phyloP scores from a whole-genome alignment of 2,329 filamentous ascomycete genomes.

The Lachnellula arida region DNA sequence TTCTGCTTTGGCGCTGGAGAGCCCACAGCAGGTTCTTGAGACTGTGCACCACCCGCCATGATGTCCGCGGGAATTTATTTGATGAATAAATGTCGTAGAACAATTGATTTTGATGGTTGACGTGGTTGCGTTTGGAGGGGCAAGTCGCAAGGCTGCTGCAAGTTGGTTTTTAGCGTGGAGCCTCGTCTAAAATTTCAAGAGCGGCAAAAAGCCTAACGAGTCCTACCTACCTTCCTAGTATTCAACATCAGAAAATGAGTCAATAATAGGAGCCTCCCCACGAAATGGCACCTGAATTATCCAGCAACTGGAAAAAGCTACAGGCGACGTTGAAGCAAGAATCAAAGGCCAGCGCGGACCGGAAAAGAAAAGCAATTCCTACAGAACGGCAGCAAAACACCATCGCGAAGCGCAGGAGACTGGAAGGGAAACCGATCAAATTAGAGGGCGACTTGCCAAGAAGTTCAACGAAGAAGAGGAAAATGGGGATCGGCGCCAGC shows the following conservation, averaged over 20 bases:
- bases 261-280: conserved; percentile 6
- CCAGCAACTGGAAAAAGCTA: conserved; percentile 75
- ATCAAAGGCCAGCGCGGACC: conserved; percentile 29
- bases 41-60: conserved; percentile 43
- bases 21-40: conserved; percentile 50
- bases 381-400: conserved; percentile 28
- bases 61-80: conserved; percentile 32
- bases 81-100: conserved; percentile 21
- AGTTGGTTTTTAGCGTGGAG: background rate
- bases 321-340: conserved; percentile 54
- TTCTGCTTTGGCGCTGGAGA: conserved; percentile 60
- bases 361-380: conserved; percentile 31
- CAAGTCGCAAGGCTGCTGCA: conserved; percentile 20
- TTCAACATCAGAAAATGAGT: conserved; percentile 8
- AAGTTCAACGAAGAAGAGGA: conserved; percentile 11
- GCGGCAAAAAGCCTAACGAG: too few species aligned
- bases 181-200: background rate
- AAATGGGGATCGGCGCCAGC: conserved; percentile 56
- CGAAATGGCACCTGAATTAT: conserved; percentile 40
- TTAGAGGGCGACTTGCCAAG: background rate
- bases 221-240: conserved; percentile 12
- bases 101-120: conserved; percentile 6
- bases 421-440: conserved; percentile 22
- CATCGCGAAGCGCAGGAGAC: conserved; percentile 32
- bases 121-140: conserved; percentile 11